Evolutionary conservation across 1,284 basidiomycete genomes (phyloP).

Genomic region (Microbotryum violaceum): DNA sequence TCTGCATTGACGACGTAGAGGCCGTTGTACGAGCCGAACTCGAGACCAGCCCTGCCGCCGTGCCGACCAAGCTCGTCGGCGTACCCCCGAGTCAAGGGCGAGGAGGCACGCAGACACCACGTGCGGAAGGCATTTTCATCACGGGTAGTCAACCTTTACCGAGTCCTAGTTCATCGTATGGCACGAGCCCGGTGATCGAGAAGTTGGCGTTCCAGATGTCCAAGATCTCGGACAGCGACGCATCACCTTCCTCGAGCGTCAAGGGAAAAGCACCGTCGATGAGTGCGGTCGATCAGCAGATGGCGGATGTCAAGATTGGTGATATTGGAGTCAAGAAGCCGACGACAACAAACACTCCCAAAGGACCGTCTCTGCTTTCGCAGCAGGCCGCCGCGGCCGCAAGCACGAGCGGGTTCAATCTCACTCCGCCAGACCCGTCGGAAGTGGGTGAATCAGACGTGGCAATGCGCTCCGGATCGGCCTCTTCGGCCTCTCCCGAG

Average conservation of each 20-base stretch:
- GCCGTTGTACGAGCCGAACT: conserved; percentile 82
- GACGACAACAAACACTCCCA: conserved; percentile 42
- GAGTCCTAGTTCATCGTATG: conserved; percentile 62
- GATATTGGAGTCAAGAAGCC: conserved; percentile 53
- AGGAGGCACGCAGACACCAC: conserved; percentile 93
- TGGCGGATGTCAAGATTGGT: conserved; percentile 60
- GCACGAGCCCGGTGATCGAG: conserved; percentile 73
- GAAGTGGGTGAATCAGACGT: conserved; percentile 23
- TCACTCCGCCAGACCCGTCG: background rate
- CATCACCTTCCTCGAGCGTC: conserved; percentile 20
- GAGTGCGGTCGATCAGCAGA: conserved; percentile 47
- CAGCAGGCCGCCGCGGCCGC: conserved; percentile 49
- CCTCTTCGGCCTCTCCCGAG: conserved; percentile 12
- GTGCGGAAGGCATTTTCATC: conserved; percentile 79
- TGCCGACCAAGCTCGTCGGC: conserved; percentile 76
- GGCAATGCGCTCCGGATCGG: conserved; percentile 24
- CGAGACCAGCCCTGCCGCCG: conserved; percentile 50
- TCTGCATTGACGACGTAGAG: conserved; percentile 96
- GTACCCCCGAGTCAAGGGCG: conserved; percentile 91
- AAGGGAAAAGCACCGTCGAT: conserved; percentile 42
- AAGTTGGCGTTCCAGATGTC: conserved; percentile 90
- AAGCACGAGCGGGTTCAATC: background rate
- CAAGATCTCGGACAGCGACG: conserved; percentile 44
- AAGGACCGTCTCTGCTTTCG: conserved; percentile 70
- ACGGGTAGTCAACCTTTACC: conserved; percentile 91